Base-by-base conservation (phyloP, 768 basidiomycete genomes). In the Termitomyces sp. region DNA sequence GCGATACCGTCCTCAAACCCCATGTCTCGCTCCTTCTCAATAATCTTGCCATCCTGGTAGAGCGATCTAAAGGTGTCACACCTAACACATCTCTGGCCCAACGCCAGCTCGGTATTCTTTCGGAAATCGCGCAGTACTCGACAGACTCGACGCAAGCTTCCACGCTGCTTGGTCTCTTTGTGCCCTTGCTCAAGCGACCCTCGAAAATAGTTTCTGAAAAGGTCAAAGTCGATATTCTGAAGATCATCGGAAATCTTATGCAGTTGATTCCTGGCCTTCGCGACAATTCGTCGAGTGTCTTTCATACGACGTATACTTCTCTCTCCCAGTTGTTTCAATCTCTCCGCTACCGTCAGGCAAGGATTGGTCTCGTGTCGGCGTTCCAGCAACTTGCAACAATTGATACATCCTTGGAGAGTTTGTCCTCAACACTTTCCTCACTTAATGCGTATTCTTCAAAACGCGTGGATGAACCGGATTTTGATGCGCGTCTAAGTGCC, bases 391-490 rank as follows among this genome's bases (percentile, higher is more conserved):
- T 82, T 0, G 71, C 79, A 0, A 62, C 67, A 0, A 69, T 84
- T 10, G 77, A 87, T 56, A 56, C 69, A 0, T 69, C 76, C 2
- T 72, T 92, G 19, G 63, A 71, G 42, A 55, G 63, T 33, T 57
- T 91, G 1, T 79, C 85, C 1, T 68, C 74, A 7, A 69, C 94
- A 5, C 63, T 93, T 53, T 79, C 78, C 8, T 77, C 78, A 0
- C 76, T 98, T 60, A 98, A 98, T 64, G 86, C 96, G 0, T 99
- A 87, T 66, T 96, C 94, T 0, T 69, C 70, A 1, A 88, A 84
- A 63, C 80, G 94, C 7, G 69, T 94, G 35, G 93, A 96, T 55
- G 94, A 98, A 66, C 91, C 94, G 2, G 93, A 98, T 68, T 98
- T 97, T 61, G 91, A 95, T 55, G 79, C 83, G 30, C 87, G 97